phyloP scores from a whole-genome alignment of 495 filamentous ascomycete species.

The Xeromyces bisporus region DNA sequence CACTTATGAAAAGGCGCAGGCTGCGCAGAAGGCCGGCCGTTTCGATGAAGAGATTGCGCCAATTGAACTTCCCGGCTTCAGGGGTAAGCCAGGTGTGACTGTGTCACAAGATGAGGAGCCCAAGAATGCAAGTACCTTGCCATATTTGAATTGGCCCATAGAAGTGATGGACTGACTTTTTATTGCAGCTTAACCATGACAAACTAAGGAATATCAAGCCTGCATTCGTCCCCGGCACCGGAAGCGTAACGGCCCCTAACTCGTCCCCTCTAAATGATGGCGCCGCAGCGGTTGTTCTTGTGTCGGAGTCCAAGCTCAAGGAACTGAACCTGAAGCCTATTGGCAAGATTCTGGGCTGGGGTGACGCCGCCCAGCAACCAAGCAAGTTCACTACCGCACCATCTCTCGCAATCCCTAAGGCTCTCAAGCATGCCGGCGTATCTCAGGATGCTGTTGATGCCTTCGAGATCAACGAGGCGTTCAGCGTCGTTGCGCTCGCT shows the following conservation, averaged over 20 bases:
- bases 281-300: conserved; percentile 74
- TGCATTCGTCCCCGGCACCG: conserved; percentile 60
- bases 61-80: conserved; percentile 69
- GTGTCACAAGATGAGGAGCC: conserved; percentile 86
- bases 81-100: conserved; percentile 71
- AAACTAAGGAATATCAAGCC: conserved; percentile 76
- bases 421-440: conserved; percentile 76
- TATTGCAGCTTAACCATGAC: conserved; percentile 60
- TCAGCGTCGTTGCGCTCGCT: conserved; percentile 87
- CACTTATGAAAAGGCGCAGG: conserved; percentile 79
- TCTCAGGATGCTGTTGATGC: conserved; percentile 62
- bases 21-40: conserved; percentile 56
- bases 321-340: conserved; percentile 76
- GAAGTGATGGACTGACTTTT: conserved; percentile 3
- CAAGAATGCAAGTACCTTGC: conserved; percentile 47
- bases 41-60: conserved; percentile 81
- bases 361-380: conserved; percentile 75
- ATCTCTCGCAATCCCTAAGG: conserved; percentile 90
- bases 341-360: conserved; percentile 93
- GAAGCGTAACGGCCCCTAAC: conserved; percentile 94
- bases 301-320: conserved; percentile 78
- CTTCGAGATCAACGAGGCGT: conserved; percentile 98
- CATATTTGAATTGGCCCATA: not conserved
- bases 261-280: conserved; percentile 92
- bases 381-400: conserved; percentile 93